These are phyloP conservation scores for Neurospora tetraspora DNA, from an alignment of 495 filamentous ascomycete species.

Conservation along the genomic window DNA sequence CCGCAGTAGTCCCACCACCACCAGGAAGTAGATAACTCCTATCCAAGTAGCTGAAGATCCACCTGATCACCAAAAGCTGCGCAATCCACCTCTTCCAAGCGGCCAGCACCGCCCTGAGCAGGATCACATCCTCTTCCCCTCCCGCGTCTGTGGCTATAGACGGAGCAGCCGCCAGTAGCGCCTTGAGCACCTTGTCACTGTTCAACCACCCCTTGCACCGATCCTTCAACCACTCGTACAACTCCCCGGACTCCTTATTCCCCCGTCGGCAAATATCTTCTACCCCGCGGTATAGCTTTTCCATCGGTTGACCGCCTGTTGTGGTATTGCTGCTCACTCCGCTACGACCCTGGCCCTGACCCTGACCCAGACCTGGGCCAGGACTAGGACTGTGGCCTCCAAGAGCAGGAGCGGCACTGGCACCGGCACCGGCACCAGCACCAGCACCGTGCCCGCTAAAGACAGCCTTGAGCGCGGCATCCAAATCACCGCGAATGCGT, in stretches of 20 bases:
- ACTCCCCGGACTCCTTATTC: conserved; percentile 39
- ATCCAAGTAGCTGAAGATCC: conserved; percentile 87
- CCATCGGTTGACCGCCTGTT: conserved; percentile 46
- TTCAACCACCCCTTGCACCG: conserved; percentile 55
- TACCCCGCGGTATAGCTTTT: conserved; percentile 79
- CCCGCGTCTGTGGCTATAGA: conserved; percentile 15
- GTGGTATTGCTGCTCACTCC: not conserved
- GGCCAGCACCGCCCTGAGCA: conserved; percentile 52
- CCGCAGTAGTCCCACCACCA: conserved; percentile 8
- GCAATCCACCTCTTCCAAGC: conserved; percentile 72
- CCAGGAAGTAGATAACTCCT: conserved; percentile 65
- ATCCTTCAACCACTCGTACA: conserved; percentile 52
- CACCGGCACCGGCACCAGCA: not conserved
- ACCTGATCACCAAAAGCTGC: conserved; percentile 67
- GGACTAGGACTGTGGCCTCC: not conserved
- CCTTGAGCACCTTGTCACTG: conserved; percentile 40
- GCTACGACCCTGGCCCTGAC: not conserved
- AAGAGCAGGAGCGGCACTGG: not conserved
- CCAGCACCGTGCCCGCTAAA: conserved; percentile 32
- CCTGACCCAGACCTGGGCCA: not conserved
- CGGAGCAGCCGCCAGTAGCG: conserved; percentile 28
- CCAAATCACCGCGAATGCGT: conserved; percentile 58
- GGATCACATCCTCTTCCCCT: conserved; percentile 47
- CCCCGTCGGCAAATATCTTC: conserved; percentile 82
- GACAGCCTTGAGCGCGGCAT: conserved; percentile 59